phyloP scores from a whole-genome alignment of 345 rosid species.

The Salix brachista region DNA sequence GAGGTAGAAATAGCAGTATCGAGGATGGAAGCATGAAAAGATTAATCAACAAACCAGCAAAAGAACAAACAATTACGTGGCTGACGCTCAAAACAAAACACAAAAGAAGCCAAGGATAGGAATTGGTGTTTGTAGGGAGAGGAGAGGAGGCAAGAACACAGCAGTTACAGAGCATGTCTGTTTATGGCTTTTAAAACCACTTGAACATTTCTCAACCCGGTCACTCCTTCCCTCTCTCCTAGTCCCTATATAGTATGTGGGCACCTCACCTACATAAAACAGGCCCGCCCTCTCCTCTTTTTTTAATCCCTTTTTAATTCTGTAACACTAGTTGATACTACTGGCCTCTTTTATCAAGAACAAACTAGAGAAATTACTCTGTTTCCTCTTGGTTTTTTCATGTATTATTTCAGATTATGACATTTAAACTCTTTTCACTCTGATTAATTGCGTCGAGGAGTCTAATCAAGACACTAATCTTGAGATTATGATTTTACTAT shows the following conservation, averaged over 20 bases:
- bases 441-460: too few species aligned
- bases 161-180: constrained; percentile 61
- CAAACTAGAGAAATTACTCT: not conserved
- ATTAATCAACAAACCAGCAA: constrained; percentile 14
- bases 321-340: not conserved
- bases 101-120: constrained; percentile 18
- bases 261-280: not conserved
- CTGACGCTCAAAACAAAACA: constrained; percentile 17
- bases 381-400: not conserved
- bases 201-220: not conserved
- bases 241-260: not conserved
- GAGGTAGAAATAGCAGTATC: not conserved
- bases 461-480: too few species aligned
- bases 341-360: not conserved
- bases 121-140: constrained; percentile 7
- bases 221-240: not conserved
- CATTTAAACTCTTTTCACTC: too few species aligned
- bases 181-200: constrained; percentile 16
- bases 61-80: not conserved
- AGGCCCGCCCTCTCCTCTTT: not conserved
- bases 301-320: not conserved
- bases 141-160: constrained; percentile 41
- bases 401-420: not conserved
- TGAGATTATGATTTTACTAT: too few species aligned
- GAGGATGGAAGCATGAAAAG: constrained; percentile 7